phyloP scores from a whole-genome alignment of 1,284 basidiomycete species.

The Apiotrichum sp. region DNA sequence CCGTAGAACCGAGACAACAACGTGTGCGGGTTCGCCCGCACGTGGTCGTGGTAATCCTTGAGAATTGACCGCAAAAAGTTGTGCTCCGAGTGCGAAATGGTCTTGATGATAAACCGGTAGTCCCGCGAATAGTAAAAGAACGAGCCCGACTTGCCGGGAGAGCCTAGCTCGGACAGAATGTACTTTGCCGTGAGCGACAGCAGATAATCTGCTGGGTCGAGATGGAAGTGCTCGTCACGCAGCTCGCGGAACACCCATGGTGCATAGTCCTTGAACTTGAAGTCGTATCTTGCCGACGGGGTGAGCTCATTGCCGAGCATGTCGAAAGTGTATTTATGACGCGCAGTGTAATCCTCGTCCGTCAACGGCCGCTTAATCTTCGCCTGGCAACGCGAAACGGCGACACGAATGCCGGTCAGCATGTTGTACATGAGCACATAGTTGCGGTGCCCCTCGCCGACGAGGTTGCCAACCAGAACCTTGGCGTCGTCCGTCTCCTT shows the following conservation, averaged over 20 bases:
- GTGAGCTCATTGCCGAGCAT: constrained; percentile 98
- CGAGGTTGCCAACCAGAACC: constrained; percentile 86
- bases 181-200: constrained; percentile 94
- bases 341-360: constrained; percentile 78
- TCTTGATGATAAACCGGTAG: constrained; percentile 99
- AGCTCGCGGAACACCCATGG: constrained; percentile 96
- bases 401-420: constrained; percentile 95
- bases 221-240: constrained; percentile 86
- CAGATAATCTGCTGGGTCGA: constrained; percentile 96
- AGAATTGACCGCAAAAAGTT: constrained; percentile 84
- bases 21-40: constrained; percentile 88
- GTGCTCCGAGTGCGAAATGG: constrained; percentile 90
- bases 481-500: constrained; percentile 44
- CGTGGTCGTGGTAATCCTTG: constrained; percentile 77
- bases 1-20: constrained; percentile 92
- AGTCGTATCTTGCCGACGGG: constrained; percentile 76
- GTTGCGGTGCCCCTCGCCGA: constrained; percentile 95
- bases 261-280: constrained; percentile 98
- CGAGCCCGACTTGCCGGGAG: constrained; percentile 94
- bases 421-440: constrained; percentile 99
- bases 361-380: constrained; percentile 82
- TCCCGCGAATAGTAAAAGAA: constrained; percentile 99
- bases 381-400: constrained; percentile 89
- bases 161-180: constrained; percentile 96
- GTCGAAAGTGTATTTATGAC: constrained; percentile 96